Conservation (phyloP, 192 early-diverging fungal species). For the Rhizoclosmatium globosum region DNA sequence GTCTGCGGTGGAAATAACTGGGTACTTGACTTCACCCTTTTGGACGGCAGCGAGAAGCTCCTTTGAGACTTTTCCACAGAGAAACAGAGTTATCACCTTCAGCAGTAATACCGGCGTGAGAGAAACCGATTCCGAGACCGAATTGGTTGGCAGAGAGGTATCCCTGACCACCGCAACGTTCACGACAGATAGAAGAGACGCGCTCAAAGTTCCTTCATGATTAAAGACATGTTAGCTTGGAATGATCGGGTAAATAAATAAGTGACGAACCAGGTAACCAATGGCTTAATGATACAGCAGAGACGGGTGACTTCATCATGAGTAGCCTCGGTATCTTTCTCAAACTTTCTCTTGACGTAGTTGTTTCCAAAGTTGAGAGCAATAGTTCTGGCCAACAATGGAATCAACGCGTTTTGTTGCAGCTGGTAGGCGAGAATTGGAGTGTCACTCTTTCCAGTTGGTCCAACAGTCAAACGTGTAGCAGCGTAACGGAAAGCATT, state of each 20-base stretch:
- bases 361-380: conserved; percentile 80
- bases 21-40: conserved; percentile 51
- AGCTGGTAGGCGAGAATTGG: conserved; percentile 80
- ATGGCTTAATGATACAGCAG: conserved; percentile 77
- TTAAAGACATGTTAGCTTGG: not conserved
- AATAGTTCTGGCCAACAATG: conserved; percentile 69
- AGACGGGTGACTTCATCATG: conserved; percentile 71
- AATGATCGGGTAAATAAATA: not conserved
- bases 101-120: conserved; percentile 81
- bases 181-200: conserved; percentile 75
- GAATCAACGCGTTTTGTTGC: conserved; percentile 77
- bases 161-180: conserved; percentile 77
- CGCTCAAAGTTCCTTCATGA: conserved; percentile 69
- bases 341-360: conserved; percentile 77
- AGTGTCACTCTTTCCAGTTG: conserved; percentile 78
- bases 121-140: conserved; percentile 71
- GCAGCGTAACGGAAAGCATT: conserved; percentile 80
- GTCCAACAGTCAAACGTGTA: conserved; percentile 75
- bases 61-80: conserved; percentile 82
- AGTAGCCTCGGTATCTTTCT: conserved; percentile 48
- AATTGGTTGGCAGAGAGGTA: conserved; percentile 74
- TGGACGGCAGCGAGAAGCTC: conserved; percentile 69
- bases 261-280: conserved; percentile 16
- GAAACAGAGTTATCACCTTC: conserved; percentile 83
- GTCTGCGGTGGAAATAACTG: conserved; percentile 49